Conservation (phyloP, 148 eudicot species). For the Chenopodium suecicum region DNA sequence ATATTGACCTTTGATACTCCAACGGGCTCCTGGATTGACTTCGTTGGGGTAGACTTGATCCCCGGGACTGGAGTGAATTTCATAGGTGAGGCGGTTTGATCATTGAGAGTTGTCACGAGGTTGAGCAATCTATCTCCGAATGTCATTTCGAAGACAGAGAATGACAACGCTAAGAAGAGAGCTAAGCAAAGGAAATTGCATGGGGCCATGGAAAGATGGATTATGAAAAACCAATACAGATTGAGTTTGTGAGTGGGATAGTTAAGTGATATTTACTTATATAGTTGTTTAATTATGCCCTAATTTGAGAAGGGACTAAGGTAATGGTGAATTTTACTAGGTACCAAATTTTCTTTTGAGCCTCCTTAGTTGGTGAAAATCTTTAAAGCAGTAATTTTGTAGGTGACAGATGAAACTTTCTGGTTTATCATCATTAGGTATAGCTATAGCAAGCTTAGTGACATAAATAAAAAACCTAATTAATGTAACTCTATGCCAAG, state of each 20-base stretch:
- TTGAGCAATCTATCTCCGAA: slow-evolving; percentile 4
- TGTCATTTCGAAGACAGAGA: not conserved
- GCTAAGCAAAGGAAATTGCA: slow-evolving; percentile 16
- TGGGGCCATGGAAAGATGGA: slow-evolving; percentile 11
- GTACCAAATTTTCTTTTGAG: not conserved
- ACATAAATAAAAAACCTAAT: no score
- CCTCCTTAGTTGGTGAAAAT: not conserved
- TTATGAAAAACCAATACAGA: not conserved
- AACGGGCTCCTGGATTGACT: not conserved
- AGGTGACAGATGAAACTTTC: not conserved
- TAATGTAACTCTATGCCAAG: no score
- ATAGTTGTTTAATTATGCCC: not conserved
- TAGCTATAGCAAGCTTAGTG: not conserved
- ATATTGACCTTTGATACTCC: not conserved
- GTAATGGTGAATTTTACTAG: not conserved
- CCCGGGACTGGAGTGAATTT: not conserved
- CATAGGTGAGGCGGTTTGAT: not conserved
- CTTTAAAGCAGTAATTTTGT: not conserved
- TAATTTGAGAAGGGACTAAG: not conserved
- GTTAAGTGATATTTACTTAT: not conserved
- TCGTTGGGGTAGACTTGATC: not conserved
- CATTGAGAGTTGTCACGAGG: not conserved
- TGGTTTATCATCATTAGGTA: not conserved
- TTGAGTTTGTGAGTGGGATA: slow-evolving; percentile 8
- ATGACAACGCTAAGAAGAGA: slow-evolving; percentile 2